Conservation (phyloP, 202 grass and related monocot species). For the Setaria viridis region DNA sequence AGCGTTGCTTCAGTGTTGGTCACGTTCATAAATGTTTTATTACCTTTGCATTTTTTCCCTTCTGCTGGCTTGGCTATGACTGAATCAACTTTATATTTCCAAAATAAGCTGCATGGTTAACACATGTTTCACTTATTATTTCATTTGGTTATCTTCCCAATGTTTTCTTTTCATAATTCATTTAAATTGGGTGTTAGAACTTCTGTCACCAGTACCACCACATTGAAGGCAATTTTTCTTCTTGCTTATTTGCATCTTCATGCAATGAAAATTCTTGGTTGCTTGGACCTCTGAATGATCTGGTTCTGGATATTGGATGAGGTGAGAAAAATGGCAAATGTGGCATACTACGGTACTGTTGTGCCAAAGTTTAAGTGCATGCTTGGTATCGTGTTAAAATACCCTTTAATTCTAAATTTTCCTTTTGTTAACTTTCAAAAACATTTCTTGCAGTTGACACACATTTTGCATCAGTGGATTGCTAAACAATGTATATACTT, state of each 20-base stretch:
- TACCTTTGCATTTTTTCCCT: slow-evolving; percentile 9
- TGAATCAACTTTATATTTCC: not conserved
- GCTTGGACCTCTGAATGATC: slow-evolving; percentile 3
- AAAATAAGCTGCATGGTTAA: not conserved
- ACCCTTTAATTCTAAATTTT: not conserved
- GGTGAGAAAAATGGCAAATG: slow-evolving; percentile 2
- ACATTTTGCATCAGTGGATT: slow-evolving; percentile 10
- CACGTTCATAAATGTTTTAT: not conserved
- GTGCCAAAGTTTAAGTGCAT: not conserved
- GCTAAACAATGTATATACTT: not conserved
- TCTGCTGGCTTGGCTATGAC: slow-evolving; percentile 27
- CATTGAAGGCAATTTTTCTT: slow-evolving; percentile 5
- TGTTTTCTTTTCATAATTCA: slow-evolving; percentile 11
- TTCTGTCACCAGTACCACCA: not conserved
- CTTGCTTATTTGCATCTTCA: slow-evolving; percentile 17
- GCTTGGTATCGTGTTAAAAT: slow-evolving; percentile 5
- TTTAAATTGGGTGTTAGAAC: slow-evolving; percentile 27
- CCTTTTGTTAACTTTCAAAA: not conserved
- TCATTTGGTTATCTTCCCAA: not conserved
- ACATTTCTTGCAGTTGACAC: slow-evolving; percentile 20
- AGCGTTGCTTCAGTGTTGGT: not conserved
- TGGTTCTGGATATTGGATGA: slow-evolving; percentile 20
- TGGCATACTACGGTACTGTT: not conserved
- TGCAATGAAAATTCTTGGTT: slow-evolving; percentile 30
- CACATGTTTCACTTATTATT: slow-evolving; percentile 26